Conservation (phyloP, 73 alveolate genomes). For the Paramecium biaurelia region DNA sequence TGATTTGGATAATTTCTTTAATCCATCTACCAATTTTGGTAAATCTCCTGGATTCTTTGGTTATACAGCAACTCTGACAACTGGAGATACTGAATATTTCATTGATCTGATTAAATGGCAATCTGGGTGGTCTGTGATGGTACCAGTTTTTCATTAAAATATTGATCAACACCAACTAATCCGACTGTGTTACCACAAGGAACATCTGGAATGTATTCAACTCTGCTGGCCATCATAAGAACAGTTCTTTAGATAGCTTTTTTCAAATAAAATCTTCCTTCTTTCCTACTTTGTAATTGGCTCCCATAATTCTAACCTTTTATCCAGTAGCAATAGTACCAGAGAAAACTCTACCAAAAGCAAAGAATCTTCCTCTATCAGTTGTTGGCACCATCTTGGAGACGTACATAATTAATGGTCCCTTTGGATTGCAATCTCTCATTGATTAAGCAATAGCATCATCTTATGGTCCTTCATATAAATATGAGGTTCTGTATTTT, state of each 20-base stretch:
- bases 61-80: constrained; percentile 98
- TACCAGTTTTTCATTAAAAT: constrained; percentile 98
- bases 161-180: too few relatives aligned
- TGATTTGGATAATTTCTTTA: constrained; percentile 36
- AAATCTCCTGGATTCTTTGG: constrained; percentile 96
- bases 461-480: constrained; percentile 99
- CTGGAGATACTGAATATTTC: constrained; percentile 99
- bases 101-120: constrained; percentile 96
- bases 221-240: too few relatives aligned
- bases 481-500: constrained; percentile 97
- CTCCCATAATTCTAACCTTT: constrained; percentile 99
- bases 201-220: too few relatives aligned
- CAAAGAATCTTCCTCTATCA: constrained; percentile 98
- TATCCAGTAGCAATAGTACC: constrained; percentile 96
- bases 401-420: constrained; percentile 98
- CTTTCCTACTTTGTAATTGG: constrained; percentile 97
- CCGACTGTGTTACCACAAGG: too few relatives aligned
- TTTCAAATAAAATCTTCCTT: constrained; percentile 98
- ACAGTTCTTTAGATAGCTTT: too few relatives aligned
- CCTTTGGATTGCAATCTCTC: constrained; percentile 97
- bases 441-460: constrained; percentile 96
- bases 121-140: constrained; percentile 93
- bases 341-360: constrained; percentile 99
- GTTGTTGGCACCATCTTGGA: constrained; percentile 99
- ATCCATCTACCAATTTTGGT: constrained; percentile 86